Conservation (phyloP, 176 grass and related monocot species). For the Luzula sylvatica region DNA sequence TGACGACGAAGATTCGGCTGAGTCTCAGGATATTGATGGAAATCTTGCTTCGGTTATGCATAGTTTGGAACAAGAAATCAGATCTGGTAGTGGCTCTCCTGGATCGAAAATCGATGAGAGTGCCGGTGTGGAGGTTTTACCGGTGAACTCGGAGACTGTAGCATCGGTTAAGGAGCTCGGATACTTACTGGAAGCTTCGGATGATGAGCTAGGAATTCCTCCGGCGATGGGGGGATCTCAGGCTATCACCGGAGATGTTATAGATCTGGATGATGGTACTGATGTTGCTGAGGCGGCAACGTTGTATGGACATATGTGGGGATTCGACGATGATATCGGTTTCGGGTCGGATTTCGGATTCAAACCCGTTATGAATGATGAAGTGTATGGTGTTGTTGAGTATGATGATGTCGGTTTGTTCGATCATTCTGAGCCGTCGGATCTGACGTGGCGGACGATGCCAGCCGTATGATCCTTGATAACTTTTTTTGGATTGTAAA, state of each 20-base stretch:
- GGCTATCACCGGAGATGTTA: not conserved
- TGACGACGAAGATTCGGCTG: slow-evolving; percentile 22
- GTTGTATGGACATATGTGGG: slow-evolving; percentile 29
- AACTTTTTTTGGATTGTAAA: slow-evolving; percentile 22
- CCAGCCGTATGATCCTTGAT: slow-evolving; percentile 17
- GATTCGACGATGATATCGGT: slow-evolving; percentile 26
- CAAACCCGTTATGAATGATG: slow-evolving; percentile 1
- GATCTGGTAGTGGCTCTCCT: slow-evolving; percentile 2
- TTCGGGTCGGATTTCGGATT: slow-evolving; percentile 22
- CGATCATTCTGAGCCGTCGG: slow-evolving; percentile 25
- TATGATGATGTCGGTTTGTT: slow-evolving; percentile 21
- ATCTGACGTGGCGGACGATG: slow-evolving; percentile 22
- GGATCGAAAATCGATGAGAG: not conserved
- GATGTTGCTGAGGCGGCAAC: not conserved
- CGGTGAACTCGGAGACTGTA: not conserved
- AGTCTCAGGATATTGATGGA: not conserved
- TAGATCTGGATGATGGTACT: not conserved
- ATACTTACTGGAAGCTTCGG: slow-evolving; percentile 36
- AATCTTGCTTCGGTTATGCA: slow-evolving; percentile 37
- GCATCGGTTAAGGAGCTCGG: slow-evolving; percentile 19
- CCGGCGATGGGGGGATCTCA: slow-evolving; percentile 6
- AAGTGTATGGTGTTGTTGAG: not conserved
- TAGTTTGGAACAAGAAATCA: slow-evolving; percentile 36
- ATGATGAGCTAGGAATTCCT: slow-evolving; percentile 41
- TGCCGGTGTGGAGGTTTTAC: not conserved